phyloP scores from a whole-genome alignment of 2,329 filamentous ascomycete species.

The Amphichorda felina region DNA sequence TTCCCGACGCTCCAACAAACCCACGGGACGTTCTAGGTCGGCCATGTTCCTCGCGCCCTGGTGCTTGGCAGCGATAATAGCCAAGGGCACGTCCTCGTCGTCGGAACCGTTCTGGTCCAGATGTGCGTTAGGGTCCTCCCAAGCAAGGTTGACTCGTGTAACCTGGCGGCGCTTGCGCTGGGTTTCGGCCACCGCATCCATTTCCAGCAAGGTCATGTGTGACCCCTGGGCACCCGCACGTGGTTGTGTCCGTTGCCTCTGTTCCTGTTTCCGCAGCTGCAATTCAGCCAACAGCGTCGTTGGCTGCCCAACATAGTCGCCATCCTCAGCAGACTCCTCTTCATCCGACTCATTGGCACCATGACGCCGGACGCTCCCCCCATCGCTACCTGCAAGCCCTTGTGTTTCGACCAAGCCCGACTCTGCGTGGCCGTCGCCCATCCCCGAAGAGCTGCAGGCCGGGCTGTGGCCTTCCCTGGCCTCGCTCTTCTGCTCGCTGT shows the following conservation, averaged over 20 bases:
- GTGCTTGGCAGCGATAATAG: constrained; percentile 56
- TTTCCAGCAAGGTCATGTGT: constrained; percentile 78
- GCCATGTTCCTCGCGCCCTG: constrained; percentile 37
- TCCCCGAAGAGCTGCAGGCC: constrained; percentile 8
- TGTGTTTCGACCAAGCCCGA: no score
- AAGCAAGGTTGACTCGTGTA: constrained; percentile 76
- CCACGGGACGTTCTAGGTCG: constrained; percentile 53
- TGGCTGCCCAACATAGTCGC: constrained; percentile 56
- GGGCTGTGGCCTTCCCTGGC: constrained; percentile 3
- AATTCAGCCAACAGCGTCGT: constrained; percentile 89
- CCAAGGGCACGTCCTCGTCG: constrained; percentile 83
- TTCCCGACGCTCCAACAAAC: constrained; percentile 69
- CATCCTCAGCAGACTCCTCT: constrained; percentile 26
- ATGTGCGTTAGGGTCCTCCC: constrained; percentile 59
- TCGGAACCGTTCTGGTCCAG: constrained; percentile 33
- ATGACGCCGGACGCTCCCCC: constrained; percentile 1
- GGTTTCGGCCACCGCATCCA: constrained; percentile 81
- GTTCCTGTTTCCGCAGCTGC: constrained; percentile 79
- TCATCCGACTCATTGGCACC: constrained; percentile 31
- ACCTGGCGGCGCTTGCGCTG: constrained; percentile 64
- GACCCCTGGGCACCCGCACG: constrained; percentile 61
- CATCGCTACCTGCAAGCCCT: constrained; percentile 11
- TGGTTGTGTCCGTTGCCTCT: constrained; percentile 62
- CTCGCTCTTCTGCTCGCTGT: constrained; percentile 14
- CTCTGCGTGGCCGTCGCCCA: constrained; percentile 8